Conservation (phyloP, 139 green algal genomes). For the Closterium sp. region DNA sequence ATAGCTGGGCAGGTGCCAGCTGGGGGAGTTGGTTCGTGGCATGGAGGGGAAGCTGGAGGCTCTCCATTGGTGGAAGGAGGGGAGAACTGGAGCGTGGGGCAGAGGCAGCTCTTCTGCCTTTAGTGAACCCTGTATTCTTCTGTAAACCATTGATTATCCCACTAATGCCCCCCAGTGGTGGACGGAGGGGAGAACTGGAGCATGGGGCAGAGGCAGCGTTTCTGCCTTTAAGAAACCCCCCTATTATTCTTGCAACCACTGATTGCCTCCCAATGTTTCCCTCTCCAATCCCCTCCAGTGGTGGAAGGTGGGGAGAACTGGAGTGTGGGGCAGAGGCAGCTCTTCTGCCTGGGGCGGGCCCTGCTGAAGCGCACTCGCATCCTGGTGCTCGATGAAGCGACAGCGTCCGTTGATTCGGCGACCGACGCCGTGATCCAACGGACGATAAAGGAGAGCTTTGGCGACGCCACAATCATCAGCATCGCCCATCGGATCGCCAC, state of each 20-base stretch:
- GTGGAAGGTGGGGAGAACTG: constrained; percentile 84
- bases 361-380: constrained; percentile 69
- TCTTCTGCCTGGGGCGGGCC: constrained; percentile 85
- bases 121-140: no score
- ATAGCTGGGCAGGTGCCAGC: constrained; percentile 53
- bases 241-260: neutral
- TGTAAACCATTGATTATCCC: no score
- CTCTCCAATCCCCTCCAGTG: neutral
- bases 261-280: neutral
- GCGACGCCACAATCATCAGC: constrained; percentile 22
- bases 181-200: no score
- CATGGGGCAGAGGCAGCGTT: no score
- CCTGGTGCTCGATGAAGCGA: constrained; percentile 89
- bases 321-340: constrained; percentile 84
- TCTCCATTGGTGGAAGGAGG: constrained; percentile 38
- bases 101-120: no score
- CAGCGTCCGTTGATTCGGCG: constrained; percentile 80
- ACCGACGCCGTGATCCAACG: constrained; percentile 79
- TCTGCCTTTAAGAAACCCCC: neutral
- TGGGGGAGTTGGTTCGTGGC: constrained; percentile 26
- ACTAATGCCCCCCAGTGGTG: no score
- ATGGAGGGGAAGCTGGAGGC: constrained; percentile 9
- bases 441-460: constrained; percentile 64
- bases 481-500: constrained; percentile 64
- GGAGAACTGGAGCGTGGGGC: no score